These are phyloP conservation scores for Apiospora sp. DNA, from an alignment of 2,329 filamentous ascomycete genomes.

Conservation along the genomic window DNA sequence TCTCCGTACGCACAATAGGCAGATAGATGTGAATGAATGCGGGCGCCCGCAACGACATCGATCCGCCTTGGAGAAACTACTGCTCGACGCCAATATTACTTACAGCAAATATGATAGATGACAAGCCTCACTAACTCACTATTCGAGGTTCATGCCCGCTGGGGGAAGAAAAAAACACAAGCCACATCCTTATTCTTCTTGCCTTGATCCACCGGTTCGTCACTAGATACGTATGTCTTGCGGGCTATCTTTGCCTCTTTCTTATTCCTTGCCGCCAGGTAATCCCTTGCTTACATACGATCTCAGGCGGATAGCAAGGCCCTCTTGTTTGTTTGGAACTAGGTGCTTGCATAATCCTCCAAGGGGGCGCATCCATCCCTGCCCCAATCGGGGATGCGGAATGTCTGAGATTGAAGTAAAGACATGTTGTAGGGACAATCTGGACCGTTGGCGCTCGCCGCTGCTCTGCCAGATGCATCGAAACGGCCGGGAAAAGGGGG, in stretches of 20 bases:
- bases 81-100: too few relatives aligned
- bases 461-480: slow-evolving; percentile 13
- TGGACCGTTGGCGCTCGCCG: slow-evolving; percentile 16
- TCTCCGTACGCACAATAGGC: background rate
- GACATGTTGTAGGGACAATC: slow-evolving; percentile 2
- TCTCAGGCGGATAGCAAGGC: background rate
- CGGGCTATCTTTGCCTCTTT: background rate
- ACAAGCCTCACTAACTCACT: background rate
- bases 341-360: background rate
- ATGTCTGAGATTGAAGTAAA: background rate
- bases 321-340: background rate
- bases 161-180: background rate
- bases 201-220: slow-evolving; percentile 14
- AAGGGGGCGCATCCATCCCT: background rate
- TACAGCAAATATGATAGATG: background rate
- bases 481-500: slow-evolving; percentile 17
- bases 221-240: background rate
- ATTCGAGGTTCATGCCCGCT: slow-evolving; percentile 3
- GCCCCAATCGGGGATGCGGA: background rate
- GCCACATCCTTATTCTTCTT: background rate
- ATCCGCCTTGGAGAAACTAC: too few relatives aligned
- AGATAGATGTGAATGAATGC: background rate
- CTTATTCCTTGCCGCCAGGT: background rate
- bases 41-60: too few relatives aligned
- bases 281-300: background rate